A percentile compares a stretch with the other conserved stretches of the same genome.
These are phyloP conservation scores for Microbotryum saponariae DNA, from an alignment of 1,284 basidiomycete genomes.

Conservation along the genomic window DNA sequence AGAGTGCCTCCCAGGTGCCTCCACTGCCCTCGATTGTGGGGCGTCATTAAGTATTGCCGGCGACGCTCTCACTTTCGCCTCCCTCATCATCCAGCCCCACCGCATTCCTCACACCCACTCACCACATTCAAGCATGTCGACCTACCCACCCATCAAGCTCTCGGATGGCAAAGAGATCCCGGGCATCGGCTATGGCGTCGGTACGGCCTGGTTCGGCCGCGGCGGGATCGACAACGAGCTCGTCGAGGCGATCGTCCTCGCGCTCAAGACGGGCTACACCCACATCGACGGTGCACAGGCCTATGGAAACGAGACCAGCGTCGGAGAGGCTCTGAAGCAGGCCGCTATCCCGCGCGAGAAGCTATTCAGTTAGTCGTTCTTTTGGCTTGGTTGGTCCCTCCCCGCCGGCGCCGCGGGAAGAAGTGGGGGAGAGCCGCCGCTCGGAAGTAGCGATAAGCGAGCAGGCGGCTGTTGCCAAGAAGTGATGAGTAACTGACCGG, in stretches of 20 bases:
- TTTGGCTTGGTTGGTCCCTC: not conserved
- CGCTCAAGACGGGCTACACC: constrained; percentile 22
- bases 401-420: too few species aligned
- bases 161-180: constrained; percentile 15
- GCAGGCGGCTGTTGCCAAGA: too few species aligned
- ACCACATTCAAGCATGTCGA: constrained; percentile 13
- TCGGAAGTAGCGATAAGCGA: too few species aligned
- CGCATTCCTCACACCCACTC: not conserved
- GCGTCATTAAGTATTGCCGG: too few species aligned
- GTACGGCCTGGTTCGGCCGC: constrained; percentile 18
- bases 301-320: constrained; percentile 33
- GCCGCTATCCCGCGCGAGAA: constrained; percentile 52
- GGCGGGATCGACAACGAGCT: constrained; percentile 52
- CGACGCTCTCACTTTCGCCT: not conserved
- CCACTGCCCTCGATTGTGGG: too few species aligned
- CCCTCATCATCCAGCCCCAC: not conserved
- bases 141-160: constrained; percentile 11
- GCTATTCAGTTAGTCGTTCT: constrained; percentile 48
- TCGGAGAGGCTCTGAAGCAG: constrained; percentile 50
- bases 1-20: too few species aligned
- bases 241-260: constrained; percentile 48
- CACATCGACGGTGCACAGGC: constrained; percentile 33
- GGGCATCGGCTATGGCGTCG: constrained; percentile 19
- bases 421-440: too few species aligned
- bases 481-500: too few species aligned